These are phyloP conservation scores for Polytrichum commune DNA, from an alignment of 225 moss, liverwort and hornwort genomes.

Conservation along the genomic window DNA sequence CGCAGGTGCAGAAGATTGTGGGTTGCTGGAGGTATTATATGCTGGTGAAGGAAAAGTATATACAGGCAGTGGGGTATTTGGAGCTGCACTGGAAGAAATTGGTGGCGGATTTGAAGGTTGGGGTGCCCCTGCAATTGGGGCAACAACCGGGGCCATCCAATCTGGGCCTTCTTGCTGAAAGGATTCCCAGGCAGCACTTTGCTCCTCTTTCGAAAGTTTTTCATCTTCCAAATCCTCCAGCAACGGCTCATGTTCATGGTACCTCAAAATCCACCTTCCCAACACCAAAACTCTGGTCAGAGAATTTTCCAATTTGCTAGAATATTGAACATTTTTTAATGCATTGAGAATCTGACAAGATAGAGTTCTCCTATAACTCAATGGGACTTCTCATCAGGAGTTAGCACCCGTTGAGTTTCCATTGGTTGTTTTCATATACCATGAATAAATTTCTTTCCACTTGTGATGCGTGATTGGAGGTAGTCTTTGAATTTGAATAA, in stretches of 20 bases:
- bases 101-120: conserved; percentile 3
- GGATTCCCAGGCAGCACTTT: conserved; percentile 69
- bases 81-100: not conserved
- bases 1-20: not conserved
- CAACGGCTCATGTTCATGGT: conserved; percentile 94
- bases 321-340: too few relatives aligned
- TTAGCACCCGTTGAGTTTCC: too few relatives aligned
- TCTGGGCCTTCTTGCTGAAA: conserved; percentile 42
- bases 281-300: conserved; percentile 2
- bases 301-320: not conserved
- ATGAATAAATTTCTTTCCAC: too few relatives aligned
- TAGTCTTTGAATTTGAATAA: too few relatives aligned
- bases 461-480: too few relatives aligned
- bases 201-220: conserved; percentile 83
- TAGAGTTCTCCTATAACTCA: too few relatives aligned
- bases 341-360: too few relatives aligned
- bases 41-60: too few relatives aligned
- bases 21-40: too few relatives aligned
- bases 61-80: conserved; percentile 8
- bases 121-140: not conserved
- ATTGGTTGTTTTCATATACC: too few relatives aligned
- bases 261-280: conserved; percentile 81
- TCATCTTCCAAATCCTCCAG: conserved; percentile 87
- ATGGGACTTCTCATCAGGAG: too few relatives aligned
- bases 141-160: not conserved